Conservation (phyloP, 306 rosid species). For the Quercus gilva region DNA sequence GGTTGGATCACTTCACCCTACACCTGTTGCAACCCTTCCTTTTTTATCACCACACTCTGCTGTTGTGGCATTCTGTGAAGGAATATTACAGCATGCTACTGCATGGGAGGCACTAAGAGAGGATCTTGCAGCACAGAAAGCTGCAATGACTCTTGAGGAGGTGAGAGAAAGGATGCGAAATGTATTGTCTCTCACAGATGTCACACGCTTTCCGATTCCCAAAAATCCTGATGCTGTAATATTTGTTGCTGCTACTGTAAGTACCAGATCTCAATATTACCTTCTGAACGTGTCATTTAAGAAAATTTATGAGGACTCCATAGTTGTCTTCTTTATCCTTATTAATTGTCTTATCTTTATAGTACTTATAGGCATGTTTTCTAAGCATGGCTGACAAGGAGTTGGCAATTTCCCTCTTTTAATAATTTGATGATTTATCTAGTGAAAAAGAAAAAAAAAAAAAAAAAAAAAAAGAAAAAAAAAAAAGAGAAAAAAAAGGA, state of each 20-base stretch:
- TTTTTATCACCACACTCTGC: constrained; percentile 97
- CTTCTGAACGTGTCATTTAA: constrained; percentile 4
- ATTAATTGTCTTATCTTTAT: not conserved
- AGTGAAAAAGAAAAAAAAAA: not conserved
- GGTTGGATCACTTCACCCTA: constrained; percentile 97
- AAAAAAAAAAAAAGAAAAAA: not conserved
- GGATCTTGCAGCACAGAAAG: constrained; percentile 67
- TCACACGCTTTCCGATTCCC: constrained; percentile 96
- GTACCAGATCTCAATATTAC: constrained; percentile 35
- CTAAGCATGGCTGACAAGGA: not conserved
- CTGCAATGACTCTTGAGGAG: constrained; percentile 88
- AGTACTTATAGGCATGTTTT: not conserved
- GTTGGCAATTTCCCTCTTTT: not conserved
- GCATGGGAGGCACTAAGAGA: constrained; percentile 94
- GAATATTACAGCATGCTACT: constrained; percentile 87
- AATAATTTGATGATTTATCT: not conserved
- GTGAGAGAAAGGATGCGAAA: constrained; percentile 87
- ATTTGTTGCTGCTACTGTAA: constrained; percentile 94
- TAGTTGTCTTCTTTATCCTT: not conserved
- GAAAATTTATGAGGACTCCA: constrained; percentile 1
- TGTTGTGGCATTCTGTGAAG: constrained; percentile 98
- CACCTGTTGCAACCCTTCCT: constrained; percentile 92
- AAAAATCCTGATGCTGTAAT: constrained; percentile 80
- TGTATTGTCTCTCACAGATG: constrained; percentile 93
- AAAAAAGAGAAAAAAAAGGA: not conserved